These are phyloP conservation scores for Gautieria morchelliformis DNA, from an alignment of 768 basidiomycete species.

Conservation along the genomic window DNA sequence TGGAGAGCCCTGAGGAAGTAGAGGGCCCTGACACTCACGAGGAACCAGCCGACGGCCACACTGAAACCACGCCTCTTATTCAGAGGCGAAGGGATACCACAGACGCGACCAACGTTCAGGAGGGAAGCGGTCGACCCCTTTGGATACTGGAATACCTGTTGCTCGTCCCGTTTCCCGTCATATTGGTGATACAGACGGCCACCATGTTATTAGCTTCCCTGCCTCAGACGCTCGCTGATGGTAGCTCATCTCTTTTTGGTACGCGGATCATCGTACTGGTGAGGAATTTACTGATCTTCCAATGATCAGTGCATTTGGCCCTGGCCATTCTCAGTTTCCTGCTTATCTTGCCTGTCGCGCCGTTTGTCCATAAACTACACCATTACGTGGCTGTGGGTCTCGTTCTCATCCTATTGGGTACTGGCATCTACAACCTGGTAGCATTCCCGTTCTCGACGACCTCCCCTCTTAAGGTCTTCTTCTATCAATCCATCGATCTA, in stretches of 20 bases:
- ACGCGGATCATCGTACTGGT: conserved; percentile 17
- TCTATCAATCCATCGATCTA: conserved; percentile 52
- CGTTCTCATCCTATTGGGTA: conserved; percentile 31
- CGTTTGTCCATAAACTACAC: conserved; percentile 50
- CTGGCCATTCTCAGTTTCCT: conserved; percentile 39
- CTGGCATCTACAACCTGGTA: conserved; percentile 30
- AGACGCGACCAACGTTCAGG: background rate
- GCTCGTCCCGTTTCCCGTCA: conserved; percentile 42
- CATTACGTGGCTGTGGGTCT: conserved; percentile 29
- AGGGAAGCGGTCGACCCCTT: conserved; percentile 20
- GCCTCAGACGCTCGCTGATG: conserved; percentile 55
- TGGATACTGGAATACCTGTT: conserved; percentile 56
- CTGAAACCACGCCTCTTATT: conserved; percentile 51
- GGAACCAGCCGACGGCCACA: conserved; percentile 24
- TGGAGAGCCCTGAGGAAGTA: background rate
- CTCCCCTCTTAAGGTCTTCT: conserved; percentile 61
- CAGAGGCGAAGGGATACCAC: conserved; percentile 16
- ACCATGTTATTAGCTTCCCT: conserved; percentile 37
- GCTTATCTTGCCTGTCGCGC: conserved; percentile 49
- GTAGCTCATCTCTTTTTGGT: conserved; percentile 42
- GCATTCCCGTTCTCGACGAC: conserved; percentile 54
- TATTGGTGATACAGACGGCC: conserved; percentile 42
- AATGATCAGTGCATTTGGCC: conserved; percentile 37
- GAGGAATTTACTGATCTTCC: background rate
- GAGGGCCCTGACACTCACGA: background rate